phyloP scores from a whole-genome alignment of 768 basidiomycete species.

The Kwoniella dendrophila region DNA sequence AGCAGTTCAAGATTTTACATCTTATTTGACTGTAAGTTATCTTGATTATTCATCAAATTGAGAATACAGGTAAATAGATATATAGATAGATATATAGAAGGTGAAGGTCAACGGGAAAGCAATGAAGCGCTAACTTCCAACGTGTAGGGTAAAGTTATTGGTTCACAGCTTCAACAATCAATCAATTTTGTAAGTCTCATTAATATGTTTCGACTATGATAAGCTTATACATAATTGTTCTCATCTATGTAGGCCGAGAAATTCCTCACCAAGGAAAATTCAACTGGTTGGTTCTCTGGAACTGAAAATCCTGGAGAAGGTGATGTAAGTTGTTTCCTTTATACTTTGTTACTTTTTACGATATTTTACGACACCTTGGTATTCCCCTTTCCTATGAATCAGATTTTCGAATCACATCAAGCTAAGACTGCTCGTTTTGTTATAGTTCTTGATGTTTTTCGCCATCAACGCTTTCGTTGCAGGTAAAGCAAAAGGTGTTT shows the following conservation, averaged over 20 bases:
- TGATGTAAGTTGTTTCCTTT: conserved; percentile 37
- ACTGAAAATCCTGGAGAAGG: conserved; percentile 43
- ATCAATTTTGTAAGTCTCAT: no score
- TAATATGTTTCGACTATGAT: background rate
- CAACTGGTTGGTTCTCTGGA: conserved; percentile 43
- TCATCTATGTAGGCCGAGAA: conserved; percentile 37
- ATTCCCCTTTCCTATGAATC: background rate
- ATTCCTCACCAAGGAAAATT: conserved; percentile 35
- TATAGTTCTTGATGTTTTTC: conserved; percentile 53
- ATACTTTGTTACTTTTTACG: background rate
- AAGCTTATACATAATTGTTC: background rate
- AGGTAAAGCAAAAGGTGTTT: conserved; percentile 32
- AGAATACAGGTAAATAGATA: no score
- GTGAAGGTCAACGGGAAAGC: no score
- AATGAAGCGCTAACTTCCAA: no score
- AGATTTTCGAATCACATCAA: background rate
- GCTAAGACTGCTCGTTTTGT: background rate
- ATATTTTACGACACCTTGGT: background rate
- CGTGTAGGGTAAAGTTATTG: no score
- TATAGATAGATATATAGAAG: no score
- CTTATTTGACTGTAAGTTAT: conserved; percentile 16
- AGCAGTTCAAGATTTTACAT: conserved; percentile 12
- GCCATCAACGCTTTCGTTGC: conserved; percentile 41
- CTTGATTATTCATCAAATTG: no score
- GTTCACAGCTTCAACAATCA: no score